Base-by-base conservation (phyloP, 257 asterid species). In the Coffea eugenioides region DNA sequence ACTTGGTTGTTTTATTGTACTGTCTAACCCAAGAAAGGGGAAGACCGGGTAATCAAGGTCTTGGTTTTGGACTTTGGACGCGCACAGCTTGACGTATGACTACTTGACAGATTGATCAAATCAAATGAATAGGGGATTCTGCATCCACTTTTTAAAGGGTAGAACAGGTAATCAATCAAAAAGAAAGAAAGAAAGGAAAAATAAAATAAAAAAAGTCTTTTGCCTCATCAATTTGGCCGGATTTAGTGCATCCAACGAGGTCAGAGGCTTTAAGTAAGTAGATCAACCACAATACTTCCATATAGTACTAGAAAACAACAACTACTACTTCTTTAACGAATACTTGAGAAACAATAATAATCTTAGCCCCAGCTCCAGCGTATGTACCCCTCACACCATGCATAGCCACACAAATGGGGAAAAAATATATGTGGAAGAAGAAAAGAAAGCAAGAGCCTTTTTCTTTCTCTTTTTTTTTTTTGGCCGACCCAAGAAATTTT, bases 121-220 rank as follows among this genome's bases (percentile, higher is more conserved):
- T 71, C 59, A 61, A 12, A 71, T 71, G 71, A 71, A 71, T 70
- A 71, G 77, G 77, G 69, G 36, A 9, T 66, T 43, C 62, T 76
- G 65, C 71, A 76, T 49, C 71, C 71, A 45, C 65, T 27, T 66
- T 77, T 68, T 77, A 73, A 59, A 23, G 85, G 85, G 79, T 54
- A 77, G 75, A 82, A 82, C 31, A 77, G 82, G 81, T 67, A 80
- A 51, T 74, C 61, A 54, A 52, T 41, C 48, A 36, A 54, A 56
- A 80, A 62, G 66, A 34, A 80, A 76, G 31, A 31, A 31, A 31
- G 34, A 27, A 27, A 27, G 34, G 34, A 49, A 8, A 49, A 49
- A 8, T 9, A 49, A 49, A 49, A 25, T 21, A 74, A 56, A 80
- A 62, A 74, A 48, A 80, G 70, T 65, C 71, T 46, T 5, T 52